phyloP scores from a whole-genome alignment of 495 filamentous ascomycete genomes.

The Parathielavia appendiculata region DNA sequence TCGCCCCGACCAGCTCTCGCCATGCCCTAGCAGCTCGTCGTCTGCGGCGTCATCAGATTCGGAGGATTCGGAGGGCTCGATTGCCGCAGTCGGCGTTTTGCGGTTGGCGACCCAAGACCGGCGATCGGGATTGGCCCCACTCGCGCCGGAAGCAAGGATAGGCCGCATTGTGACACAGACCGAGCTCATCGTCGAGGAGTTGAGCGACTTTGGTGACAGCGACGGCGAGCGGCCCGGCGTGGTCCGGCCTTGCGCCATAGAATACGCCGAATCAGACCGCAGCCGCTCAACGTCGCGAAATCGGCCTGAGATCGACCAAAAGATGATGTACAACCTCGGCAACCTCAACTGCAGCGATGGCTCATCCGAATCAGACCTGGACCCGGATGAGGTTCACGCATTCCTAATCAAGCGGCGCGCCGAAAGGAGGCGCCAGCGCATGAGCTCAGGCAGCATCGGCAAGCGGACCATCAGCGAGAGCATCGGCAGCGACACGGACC shows the following conservation, averaged over 20 bases:
- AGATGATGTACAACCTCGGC: constrained; percentile 36
- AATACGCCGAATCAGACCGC: constrained; percentile 43
- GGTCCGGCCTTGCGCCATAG: constrained; percentile 40
- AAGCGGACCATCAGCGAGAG: constrained; percentile 51
- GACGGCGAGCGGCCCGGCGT: constrained; percentile 38
- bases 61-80: constrained; percentile 32
- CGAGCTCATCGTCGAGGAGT: constrained; percentile 41
- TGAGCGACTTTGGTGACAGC: constrained; percentile 40
- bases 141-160: constrained; percentile 24
- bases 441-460: constrained; percentile 49
- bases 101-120: constrained; percentile 35
- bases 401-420: constrained; percentile 34
- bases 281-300: constrained; percentile 39
- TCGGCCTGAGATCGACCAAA: constrained; percentile 35
- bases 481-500: constrained; percentile 50
- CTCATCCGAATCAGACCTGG: constrained; percentile 39
- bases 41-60: constrained; percentile 21
- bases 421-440: constrained; percentile 40
- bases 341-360: constrained; percentile 42
- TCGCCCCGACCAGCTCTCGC: constrained; percentile 47
- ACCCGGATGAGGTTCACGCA: constrained; percentile 37
- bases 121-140: constrained; percentile 22
- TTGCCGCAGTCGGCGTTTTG: constrained; percentile 26
- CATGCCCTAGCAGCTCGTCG: constrained; percentile 44
- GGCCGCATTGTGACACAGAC: constrained; percentile 33